Evolutionary conservation across 129 eudicot genomes (phyloP).

Genomic region (Rutidosis leptorrhynchoides): DNA sequence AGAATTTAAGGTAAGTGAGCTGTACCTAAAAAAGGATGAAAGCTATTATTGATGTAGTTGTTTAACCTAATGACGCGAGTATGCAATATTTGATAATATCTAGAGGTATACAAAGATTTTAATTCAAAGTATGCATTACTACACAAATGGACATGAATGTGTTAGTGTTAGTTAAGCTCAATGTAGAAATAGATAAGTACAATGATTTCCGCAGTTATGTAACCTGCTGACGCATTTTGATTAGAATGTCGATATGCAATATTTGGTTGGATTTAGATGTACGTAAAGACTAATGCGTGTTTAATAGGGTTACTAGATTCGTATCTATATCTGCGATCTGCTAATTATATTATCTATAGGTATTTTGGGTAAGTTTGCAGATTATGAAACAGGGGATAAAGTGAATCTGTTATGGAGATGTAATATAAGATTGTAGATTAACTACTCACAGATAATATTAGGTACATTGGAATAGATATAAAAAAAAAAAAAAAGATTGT

Average conservation of each 20-base stretch:
- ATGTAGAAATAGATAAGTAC: slow-evolving; percentile 1
- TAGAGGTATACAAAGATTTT: slow-evolving; percentile 3
- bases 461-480: too few relatives aligned
- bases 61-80: background rate
- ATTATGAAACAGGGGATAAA: background rate
- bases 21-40: background rate
- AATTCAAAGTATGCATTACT: background rate
- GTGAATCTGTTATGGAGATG: slow-evolving; percentile 11
- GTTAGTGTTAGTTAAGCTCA: background rate
- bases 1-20: background rate
- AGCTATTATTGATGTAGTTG: background rate
- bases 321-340: slow-evolving; percentile 2
- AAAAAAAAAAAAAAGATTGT: too few relatives aligned
- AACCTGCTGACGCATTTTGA: background rate
- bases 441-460: background rate
- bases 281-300: background rate
- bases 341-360: background rate
- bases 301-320: slow-evolving; percentile 2
- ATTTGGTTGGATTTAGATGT: background rate
- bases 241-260: slow-evolving; percentile 4
- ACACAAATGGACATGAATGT: background rate
- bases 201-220: background rate
- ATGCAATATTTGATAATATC: background rate
- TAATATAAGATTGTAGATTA: slow-evolving; percentile 12
- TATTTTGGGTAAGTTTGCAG: background rate